These are phyloP conservation scores for Lentinula detonsa DNA, from an alignment of 768 basidiomycete species.

Conservation along the genomic window DNA sequence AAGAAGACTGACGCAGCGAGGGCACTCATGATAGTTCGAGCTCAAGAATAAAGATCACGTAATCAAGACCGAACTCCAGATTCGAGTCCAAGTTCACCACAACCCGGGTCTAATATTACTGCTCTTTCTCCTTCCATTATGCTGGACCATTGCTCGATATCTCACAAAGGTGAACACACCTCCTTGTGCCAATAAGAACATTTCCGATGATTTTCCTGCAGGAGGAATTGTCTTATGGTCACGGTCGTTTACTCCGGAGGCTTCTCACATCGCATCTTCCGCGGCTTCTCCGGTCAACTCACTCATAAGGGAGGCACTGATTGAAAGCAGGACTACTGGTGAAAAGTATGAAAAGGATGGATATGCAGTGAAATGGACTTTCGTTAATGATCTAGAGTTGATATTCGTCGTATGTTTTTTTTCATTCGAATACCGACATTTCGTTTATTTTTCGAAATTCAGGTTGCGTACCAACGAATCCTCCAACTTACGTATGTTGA, in stretches of 20 bases:
- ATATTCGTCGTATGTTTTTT: constrained; percentile 81
- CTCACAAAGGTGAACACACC: constrained; percentile 66
- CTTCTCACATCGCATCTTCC: constrained; percentile 60
- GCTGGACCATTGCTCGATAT: constrained; percentile 95
- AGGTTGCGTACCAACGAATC: constrained; percentile 97
- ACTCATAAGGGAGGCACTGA: constrained; percentile 84
- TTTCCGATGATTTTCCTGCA: constrained; percentile 23
- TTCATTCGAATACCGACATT: neutral
- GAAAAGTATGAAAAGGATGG: constrained; percentile 91
- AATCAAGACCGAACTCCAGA: neutral
- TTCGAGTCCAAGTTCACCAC: neutral
- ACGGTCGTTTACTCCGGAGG: constrained; percentile 87
- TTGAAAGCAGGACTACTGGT: constrained; percentile 80
- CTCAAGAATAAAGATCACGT: neutral
- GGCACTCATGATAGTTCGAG: constrained; percentile 33
- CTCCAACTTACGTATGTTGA: constrained; percentile 93
- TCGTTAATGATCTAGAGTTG: constrained; percentile 91
- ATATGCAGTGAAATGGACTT: constrained; percentile 90
- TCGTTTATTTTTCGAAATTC: constrained; percentile 3
- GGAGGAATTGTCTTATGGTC: constrained; percentile 95
- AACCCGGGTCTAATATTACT: neutral
- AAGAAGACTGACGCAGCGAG: constrained; percentile 63
- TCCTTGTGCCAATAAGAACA: neutral
- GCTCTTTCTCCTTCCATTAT: constrained; percentile 30
- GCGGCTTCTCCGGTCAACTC: constrained; percentile 81